Evolutionary conservation across 2,329 filamentous ascomycete species (phyloP).

Genomic region (Aureobasidium namibiae): DNA sequence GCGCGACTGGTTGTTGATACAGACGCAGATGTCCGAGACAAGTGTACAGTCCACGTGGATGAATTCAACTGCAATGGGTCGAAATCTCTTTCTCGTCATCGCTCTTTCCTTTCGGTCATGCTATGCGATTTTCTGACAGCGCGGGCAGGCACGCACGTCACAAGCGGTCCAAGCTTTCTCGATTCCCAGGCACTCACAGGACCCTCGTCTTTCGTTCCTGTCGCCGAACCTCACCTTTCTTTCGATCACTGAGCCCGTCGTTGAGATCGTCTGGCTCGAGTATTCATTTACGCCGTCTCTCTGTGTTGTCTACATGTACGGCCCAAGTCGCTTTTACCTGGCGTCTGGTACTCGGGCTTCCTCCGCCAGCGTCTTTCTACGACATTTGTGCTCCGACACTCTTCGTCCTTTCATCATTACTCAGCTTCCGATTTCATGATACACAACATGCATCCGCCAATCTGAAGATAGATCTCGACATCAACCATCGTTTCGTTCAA

Average conservation of each 20-base stretch:
- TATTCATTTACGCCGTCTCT: not conserved
- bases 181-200: constrained; percentile 3
- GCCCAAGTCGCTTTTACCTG: not conserved
- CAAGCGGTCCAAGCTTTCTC: constrained; percentile 1
- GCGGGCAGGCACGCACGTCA: constrained; percentile 1
- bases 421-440: not conserved
- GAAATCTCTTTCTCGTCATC: constrained; percentile 10
- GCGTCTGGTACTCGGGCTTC: not conserved
- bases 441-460: not conserved
- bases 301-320: not conserved
- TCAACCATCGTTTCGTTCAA: not conserved
- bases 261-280: not conserved
- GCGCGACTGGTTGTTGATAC: not conserved
- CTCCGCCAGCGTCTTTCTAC: not conserved
- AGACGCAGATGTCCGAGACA: not conserved
- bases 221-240: not conserved
- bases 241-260: not conserved
- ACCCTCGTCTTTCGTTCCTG: not conserved
- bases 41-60: not conserved
- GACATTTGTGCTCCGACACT: not conserved
- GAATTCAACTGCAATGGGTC: not conserved
- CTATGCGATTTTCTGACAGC: constrained; percentile 1
- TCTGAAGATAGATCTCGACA: not conserved
- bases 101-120: constrained; percentile 2
- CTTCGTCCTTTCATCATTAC: not conserved